These are phyloP conservation scores for Aspergillus neotritici DNA, from an alignment of 2,329 filamentous ascomycete genomes.

Conservation along the genomic window DNA sequence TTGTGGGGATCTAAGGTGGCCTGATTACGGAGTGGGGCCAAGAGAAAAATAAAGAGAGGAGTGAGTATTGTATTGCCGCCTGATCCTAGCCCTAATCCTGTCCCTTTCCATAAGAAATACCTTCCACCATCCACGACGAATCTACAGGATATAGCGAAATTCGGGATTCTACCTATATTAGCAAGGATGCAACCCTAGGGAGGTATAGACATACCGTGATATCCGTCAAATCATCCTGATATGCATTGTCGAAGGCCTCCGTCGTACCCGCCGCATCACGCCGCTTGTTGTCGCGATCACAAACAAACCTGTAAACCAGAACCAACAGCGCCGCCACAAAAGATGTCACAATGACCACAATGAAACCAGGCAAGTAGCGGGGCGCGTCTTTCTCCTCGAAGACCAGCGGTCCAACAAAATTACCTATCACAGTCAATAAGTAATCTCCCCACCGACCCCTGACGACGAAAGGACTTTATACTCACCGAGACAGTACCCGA, in stretches of 20 bases:
- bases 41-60: too few relatives aligned
- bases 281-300: conserved; percentile 41
- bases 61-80: too few relatives aligned
- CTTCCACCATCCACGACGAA: too few relatives aligned
- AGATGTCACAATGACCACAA: conserved; percentile 34
- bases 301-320: conserved; percentile 42
- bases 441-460: not conserved
- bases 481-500: conserved; percentile 48
- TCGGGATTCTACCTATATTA: conserved; percentile 9
- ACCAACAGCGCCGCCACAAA: conserved; percentile 32
- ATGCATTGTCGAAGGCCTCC: conserved; percentile 50
- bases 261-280: conserved; percentile 36
- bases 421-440: conserved; percentile 20
- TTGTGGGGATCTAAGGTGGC: too few relatives aligned
- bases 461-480: not conserved
- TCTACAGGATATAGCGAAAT: conserved; percentile 9
- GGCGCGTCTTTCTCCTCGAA: conserved; percentile 40
- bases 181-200: not conserved
- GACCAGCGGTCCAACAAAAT: conserved; percentile 43
- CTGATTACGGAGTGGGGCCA: too few relatives aligned
- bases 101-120: too few relatives aligned
- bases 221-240: conserved; percentile 50
- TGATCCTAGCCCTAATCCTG: too few relatives aligned
- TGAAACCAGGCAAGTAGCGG: conserved; percentile 37
- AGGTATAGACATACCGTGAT: conserved; percentile 18